A percentile compares a stretch with the other conserved stretches of the same genome.
These are phyloP conservation scores for Trypethelium eluteriae DNA, from an alignment of 495 filamentous ascomycete species.

Conservation along the genomic window DNA sequence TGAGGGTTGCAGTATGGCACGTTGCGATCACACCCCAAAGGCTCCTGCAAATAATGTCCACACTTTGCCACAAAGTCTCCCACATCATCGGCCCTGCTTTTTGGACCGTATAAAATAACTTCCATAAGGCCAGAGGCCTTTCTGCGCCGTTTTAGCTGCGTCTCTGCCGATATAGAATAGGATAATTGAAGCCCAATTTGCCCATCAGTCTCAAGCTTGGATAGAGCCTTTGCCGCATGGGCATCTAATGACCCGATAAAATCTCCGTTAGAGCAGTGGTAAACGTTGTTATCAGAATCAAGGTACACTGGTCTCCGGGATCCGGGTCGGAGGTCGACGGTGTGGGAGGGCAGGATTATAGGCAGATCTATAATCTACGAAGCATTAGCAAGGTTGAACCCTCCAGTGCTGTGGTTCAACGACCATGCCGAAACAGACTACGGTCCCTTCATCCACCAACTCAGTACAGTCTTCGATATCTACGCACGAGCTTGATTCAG, in stretches of 20 bases:
- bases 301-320: neutral
- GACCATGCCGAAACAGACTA: constrained; percentile 3
- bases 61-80: constrained; percentile 32
- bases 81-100: constrained; percentile 24
- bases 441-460: neutral
- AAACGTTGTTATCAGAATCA: neutral
- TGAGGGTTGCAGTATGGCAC: constrained; percentile 42
- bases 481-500: neutral
- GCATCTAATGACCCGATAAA: constrained; percentile 3
- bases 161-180: neutral
- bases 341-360: neutral
- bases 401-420: neutral
- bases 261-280: neutral
- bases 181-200: constrained; percentile 7
- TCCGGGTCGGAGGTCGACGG: neutral
- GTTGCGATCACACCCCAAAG: constrained; percentile 26
- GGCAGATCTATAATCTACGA: neutral
- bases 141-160: neutral
- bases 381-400: neutral
- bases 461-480: neutral
- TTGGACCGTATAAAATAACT: constrained; percentile 6
- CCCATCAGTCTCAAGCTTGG: constrained; percentile 10
- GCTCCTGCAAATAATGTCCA: constrained; percentile 39
- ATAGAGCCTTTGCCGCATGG: constrained; percentile 6
- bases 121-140: neutral